Base-by-base conservation (phyloP, 108 stramenopile species). In the Nitzschia sp. region DNA sequence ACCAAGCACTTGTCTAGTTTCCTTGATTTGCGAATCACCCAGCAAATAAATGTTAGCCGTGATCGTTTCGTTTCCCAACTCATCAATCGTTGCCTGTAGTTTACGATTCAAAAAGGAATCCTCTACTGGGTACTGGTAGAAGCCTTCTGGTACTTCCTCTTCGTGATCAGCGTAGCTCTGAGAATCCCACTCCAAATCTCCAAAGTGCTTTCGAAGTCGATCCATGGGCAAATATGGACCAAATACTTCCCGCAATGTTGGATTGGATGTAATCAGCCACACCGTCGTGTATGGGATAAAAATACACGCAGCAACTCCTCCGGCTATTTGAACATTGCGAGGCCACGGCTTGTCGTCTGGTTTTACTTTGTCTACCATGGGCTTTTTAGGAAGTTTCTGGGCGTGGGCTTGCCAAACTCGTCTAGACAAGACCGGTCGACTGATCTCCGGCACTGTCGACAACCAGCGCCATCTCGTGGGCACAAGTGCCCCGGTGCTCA, bases 261-360 rank as follows among this genome's bases (percentile, higher is more conserved):
- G 71, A 45, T 72, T 68, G 45, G 71, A 71, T 0, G 70, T 58
- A 45, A 63, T 68, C 26, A 54, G 58, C 77, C 77, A 78, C 19
- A 70, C 31, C 13, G 36, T 29, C 0, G 35, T 66, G 66, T 78
- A 78, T 2, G 77, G 77, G 22, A 72, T 41, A 2, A 44, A 19
- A 31, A 77, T 17, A 1, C 33, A 58, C 1, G 63, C 66, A 16
- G 70, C 70, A 1, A 46, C 53, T 34, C 71, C 71, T 45, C 70
- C 77, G 13, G 70, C 70, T 53, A 78, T 71, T 29, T 63, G 70
- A 34, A 71, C 19, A 28, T 61, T 63, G 19, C 66, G 64, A 4
- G 77, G 77, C 77, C 77, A 78, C 6, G 77, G 77, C 45, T 71
- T 71, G 36, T 72, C 71, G 0, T 59, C 59, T 19, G 29, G 30